Conservation (phyloP, 768 basidiomycete genomes). For the Pisolithus tinctorius region DNA sequence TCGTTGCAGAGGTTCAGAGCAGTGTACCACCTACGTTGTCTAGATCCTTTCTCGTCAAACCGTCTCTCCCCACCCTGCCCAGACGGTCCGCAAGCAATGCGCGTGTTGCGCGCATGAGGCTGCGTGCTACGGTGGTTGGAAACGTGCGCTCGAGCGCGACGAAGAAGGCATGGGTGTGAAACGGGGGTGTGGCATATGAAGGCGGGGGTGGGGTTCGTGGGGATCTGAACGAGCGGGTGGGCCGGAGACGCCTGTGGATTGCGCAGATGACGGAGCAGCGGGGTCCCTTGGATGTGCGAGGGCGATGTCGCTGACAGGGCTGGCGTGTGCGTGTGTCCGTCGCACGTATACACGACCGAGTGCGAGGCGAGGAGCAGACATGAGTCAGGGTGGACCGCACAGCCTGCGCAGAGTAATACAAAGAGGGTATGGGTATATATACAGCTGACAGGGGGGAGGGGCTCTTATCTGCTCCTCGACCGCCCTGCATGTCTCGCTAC, state of each 20-base stretch:
- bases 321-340: neutral
- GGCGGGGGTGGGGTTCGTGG: slow-evolving; percentile 18
- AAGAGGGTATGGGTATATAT: no score
- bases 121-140: slow-evolving; percentile 63
- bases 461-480: neutral
- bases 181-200: slow-evolving; percentile 63
- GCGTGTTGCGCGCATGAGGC: slow-evolving; percentile 78
- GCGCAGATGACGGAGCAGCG: neutral
- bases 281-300: slow-evolving; percentile 13
- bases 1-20: neutral
- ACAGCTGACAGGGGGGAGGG: no score
- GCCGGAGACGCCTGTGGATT: slow-evolving; percentile 10
- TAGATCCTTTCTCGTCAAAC: slow-evolving; percentile 67
- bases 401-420: neutral
- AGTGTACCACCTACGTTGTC: slow-evolving; percentile 57
- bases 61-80: slow-evolving; percentile 64
- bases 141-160: slow-evolving; percentile 65
- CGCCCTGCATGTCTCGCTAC: slow-evolving; percentile 14
- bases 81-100: slow-evolving; percentile 74
- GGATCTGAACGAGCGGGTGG: slow-evolving; percentile 4
- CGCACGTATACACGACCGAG: neutral
- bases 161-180: slow-evolving; percentile 79
- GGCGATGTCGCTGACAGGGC: slow-evolving; percentile 5
- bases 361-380: neutral
- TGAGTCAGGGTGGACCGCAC: neutral